phyloP scores from a whole-genome alignment of 768 basidiomycete genomes.

The Bullera alba region DNA sequence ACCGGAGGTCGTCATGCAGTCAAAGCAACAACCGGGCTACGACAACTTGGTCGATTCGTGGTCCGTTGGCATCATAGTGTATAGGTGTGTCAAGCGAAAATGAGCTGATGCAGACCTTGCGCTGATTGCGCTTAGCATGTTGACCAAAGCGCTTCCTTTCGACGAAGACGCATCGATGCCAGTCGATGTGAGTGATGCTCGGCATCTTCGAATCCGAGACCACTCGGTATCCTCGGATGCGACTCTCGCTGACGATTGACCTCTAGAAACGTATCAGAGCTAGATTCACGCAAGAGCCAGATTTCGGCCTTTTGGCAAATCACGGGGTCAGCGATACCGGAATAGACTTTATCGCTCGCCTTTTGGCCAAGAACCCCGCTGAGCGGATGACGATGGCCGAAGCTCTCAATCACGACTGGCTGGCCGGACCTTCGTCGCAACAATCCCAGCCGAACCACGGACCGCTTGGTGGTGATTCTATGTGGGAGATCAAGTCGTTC shows the following conservation, averaged over 20 bases:
- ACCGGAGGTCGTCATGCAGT: constrained; percentile 70
- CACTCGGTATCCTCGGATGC: too few species aligned
- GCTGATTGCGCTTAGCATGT: constrained; percentile 49
- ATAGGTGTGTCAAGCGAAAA: constrained; percentile 59
- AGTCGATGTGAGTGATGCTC: constrained; percentile 50
- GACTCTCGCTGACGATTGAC: neutral
- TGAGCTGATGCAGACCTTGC: neutral
- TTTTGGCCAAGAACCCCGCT: constrained; percentile 62
- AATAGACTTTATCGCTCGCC: constrained; percentile 60
- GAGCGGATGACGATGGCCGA: constrained; percentile 64
- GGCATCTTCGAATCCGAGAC: too few species aligned
- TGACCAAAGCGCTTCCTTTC: constrained; percentile 73
- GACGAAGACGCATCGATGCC: constrained; percentile 61
- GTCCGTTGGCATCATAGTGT: constrained; percentile 93
- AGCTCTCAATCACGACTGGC: constrained; percentile 73
- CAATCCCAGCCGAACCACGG: constrained; percentile 10
- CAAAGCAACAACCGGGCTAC: constrained; percentile 59
- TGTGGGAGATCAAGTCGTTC: constrained; percentile 31
- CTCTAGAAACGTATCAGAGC: constrained; percentile 46
- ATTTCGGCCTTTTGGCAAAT: constrained; percentile 56
- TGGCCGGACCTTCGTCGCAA: constrained; percentile 44
- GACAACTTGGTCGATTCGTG: constrained; percentile 87
- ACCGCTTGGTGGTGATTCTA: constrained; percentile 27
- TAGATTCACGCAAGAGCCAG: constrained; percentile 29
- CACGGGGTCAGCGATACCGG: constrained; percentile 51